Evolutionary conservation across 768 basidiomycete species (phyloP).

Genomic region (Rhizopogon roseolus): DNA sequence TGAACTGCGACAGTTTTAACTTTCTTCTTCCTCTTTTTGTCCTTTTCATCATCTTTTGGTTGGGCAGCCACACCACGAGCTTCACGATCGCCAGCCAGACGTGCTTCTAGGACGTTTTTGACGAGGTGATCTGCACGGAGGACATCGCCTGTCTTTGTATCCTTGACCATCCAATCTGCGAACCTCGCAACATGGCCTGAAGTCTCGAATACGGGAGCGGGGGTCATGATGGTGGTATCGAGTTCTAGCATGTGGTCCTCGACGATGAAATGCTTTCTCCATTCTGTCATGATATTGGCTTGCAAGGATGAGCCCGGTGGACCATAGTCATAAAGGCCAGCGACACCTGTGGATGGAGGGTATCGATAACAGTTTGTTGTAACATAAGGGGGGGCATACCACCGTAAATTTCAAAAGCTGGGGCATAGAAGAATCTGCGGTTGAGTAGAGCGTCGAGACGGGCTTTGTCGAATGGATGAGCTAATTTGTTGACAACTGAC

Average conservation of each 20-base stretch:
- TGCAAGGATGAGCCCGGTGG: conserved; percentile 94
- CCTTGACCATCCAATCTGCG: conserved; percentile 99
- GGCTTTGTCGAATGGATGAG: conserved; percentile 82
- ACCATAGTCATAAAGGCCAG: conserved; percentile 96
- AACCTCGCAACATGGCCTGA: conserved; percentile 98
- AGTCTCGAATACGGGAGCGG: conserved; percentile 89
- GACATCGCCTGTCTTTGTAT: conserved; percentile 91
- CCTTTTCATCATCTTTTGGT: conserved; percentile 53
- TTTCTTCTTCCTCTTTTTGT: conserved; percentile 56
- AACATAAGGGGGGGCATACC: conserved; percentile 45
- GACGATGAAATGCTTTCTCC: conserved; percentile 97
- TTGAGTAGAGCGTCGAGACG: conserved; percentile 83
- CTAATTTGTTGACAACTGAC: conserved; percentile 67
- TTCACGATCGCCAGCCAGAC: conserved; percentile 87
- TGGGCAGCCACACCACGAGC: conserved; percentile 72
- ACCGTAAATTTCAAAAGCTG: conserved; percentile 98
- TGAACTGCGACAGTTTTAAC: conserved; percentile 65
- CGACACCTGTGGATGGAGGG: conserved; percentile 60
- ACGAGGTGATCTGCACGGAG: conserved; percentile 96
- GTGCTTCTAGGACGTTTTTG: conserved; percentile 85
- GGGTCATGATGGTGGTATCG: conserved; percentile 97
- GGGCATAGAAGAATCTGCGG: conserved; percentile 94
- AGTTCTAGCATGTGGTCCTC: conserved; percentile 98
- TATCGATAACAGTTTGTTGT: neutral
- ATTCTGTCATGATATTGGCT: conserved; percentile 94